phyloP scores from a whole-genome alignment of 805 yeast species.

The Hanseniaspora jakobsenii region DNA sequence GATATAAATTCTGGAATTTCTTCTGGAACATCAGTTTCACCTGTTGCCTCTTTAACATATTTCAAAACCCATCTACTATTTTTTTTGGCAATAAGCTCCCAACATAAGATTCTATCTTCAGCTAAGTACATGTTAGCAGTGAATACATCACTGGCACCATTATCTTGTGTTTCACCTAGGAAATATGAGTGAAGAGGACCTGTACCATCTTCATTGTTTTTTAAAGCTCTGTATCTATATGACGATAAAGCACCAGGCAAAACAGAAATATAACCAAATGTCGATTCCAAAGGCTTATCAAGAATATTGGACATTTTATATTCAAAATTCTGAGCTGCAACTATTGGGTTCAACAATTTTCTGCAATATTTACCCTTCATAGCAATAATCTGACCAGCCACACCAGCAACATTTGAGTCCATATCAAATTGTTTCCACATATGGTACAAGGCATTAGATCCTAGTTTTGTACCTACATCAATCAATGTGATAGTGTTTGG shows the following conservation, averaged over 20 bases:
- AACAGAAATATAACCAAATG: conserved; percentile 85
- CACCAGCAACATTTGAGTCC: conserved; percentile 96
- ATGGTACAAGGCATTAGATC: conserved; percentile 74
- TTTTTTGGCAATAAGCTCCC: conserved; percentile 86
- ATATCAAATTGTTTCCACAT: conserved; percentile 95
- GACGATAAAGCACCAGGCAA: conserved; percentile 95
- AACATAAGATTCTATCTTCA: conserved; percentile 89
- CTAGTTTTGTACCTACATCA: conserved; percentile 98
- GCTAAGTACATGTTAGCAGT: conserved; percentile 96
- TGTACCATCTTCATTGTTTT: conserved; percentile 76
- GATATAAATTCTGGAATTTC: conserved; percentile 85
- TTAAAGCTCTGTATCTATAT: conserved; percentile 76
- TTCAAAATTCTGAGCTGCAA: conserved; percentile 92
- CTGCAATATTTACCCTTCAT: conserved; percentile 84
- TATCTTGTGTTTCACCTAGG: conserved; percentile 65
- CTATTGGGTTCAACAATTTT: conserved; percentile 76
- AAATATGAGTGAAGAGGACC: conserved; percentile 86
- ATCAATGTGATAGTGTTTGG: conserved; percentile 82
- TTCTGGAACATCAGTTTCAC: conserved; percentile 96
- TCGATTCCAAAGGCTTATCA: conserved; percentile 87
- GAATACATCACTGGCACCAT: conserved; percentile 61
- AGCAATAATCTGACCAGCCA: conserved; percentile 94
- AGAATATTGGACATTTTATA: conserved; percentile 93
- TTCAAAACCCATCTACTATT: conserved; percentile 78
- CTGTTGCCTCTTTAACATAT: conserved; percentile 84